A percentile compares a stretch with the other conserved stretches of the same genome.
Conservation (phyloP, 805 yeast species). For the Yarrowia sp. region DNA sequence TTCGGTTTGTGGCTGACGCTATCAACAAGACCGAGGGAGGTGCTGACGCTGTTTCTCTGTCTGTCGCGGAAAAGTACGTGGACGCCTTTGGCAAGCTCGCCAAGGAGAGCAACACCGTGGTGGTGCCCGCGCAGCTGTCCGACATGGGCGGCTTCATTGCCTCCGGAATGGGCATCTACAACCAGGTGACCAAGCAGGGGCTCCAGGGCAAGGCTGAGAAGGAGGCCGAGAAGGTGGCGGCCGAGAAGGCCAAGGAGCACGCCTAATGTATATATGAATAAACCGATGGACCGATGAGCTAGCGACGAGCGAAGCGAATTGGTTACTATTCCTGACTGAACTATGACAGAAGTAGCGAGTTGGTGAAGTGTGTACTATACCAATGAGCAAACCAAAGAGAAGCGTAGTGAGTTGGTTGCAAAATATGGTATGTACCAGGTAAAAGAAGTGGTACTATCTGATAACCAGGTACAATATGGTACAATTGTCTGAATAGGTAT, state of each 20-base stretch:
- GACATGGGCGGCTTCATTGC: slow-evolving; percentile 74
- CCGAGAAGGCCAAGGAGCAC: not conserved
- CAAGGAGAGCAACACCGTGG: slow-evolving; percentile 73
- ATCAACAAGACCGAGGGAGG: slow-evolving; percentile 68
- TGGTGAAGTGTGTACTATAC: too few species aligned
- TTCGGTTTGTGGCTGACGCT: slow-evolving; percentile 61
- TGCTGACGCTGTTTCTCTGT: slow-evolving; percentile 68
- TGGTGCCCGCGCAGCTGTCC: slow-evolving; percentile 71
- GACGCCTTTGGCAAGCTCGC: slow-evolving; percentile 79
- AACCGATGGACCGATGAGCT: not conserved
- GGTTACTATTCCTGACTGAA: too few species aligned
- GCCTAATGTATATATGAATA: slow-evolving; percentile 9
- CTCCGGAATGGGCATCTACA: slow-evolving; percentile 69
- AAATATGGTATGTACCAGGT: too few species aligned
- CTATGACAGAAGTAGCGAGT: too few species aligned
- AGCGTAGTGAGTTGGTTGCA: too few species aligned
- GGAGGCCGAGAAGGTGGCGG: not conserved
- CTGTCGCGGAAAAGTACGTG: slow-evolving; percentile 79
- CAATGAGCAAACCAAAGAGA: too few species aligned
- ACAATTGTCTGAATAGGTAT: too few species aligned
- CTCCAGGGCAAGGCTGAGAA: not conserved
- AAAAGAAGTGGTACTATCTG: too few species aligned
- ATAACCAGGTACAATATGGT: too few species aligned
- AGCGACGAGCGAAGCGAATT: too few species aligned
- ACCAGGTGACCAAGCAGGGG: slow-evolving; percentile 42